A percentile compares a stretch with the other conserved stretches of the same genome.
These are phyloP conservation scores for Teunomyces cretensis DNA, from an alignment of 805 yeast genomes.

Conservation along the genomic window DNA sequence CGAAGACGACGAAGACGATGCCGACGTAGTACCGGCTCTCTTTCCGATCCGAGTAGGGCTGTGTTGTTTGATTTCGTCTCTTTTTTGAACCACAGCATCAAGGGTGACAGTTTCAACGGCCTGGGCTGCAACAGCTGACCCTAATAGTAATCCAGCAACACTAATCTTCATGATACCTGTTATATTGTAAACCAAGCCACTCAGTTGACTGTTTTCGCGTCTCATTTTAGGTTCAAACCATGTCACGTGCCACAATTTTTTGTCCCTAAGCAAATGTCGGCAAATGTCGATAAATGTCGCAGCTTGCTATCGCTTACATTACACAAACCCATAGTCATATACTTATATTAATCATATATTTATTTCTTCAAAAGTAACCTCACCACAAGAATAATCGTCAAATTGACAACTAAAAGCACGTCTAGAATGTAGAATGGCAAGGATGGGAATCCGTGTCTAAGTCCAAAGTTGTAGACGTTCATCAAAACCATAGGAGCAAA, in stretches of 20 bases:
- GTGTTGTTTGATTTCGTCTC: slow-evolving; percentile 7
- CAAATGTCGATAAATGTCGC: too few relatives aligned
- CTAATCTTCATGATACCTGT: neutral
- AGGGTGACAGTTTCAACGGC: slow-evolving; percentile 6
- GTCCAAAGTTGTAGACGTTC: slow-evolving; percentile 37
- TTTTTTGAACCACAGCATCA: slow-evolving; percentile 15
- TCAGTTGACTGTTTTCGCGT: neutral
- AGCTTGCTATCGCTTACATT: neutral
- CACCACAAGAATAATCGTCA: neutral
- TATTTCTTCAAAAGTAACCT: neutral
- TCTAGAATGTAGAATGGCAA: slow-evolving; percentile 11
- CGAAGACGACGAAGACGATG: neutral
- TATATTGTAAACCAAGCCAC: neutral
- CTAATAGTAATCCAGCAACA: neutral
- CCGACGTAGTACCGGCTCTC: neutral
- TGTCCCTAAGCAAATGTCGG: too few relatives aligned
- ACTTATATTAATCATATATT: neutral
- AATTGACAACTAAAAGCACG: neutral
- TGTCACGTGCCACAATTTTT: too few relatives aligned
- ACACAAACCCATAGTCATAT: neutral
- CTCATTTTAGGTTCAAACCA: neutral
- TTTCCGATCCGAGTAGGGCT: neutral
- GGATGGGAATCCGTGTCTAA: slow-evolving; percentile 13
- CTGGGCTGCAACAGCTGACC: neutral
- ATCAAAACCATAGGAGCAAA: slow-evolving; percentile 50